phyloP scores from a whole-genome alignment of 2,329 filamentous ascomycete species.

The Fusarium sulawesiense region DNA sequence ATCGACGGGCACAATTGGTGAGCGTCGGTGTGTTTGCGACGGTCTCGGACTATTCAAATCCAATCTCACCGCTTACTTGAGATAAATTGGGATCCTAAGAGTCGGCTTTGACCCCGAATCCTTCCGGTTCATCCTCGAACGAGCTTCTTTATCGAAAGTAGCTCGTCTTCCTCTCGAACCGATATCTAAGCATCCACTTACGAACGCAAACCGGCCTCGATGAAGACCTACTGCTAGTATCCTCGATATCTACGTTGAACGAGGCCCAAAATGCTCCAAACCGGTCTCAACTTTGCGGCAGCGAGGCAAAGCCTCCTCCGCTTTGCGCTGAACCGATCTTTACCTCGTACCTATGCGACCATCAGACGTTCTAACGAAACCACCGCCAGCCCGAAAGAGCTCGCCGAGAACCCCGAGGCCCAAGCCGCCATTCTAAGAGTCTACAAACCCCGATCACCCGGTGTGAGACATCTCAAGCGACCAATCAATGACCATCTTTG shows the following conservation, averaged over 20 bases:
- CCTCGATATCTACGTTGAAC: not conserved
- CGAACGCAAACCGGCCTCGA: conserved; percentile 18
- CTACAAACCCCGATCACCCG: conserved; percentile 93
- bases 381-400: conserved; percentile 39
- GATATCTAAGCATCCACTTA: conserved; percentile 28
- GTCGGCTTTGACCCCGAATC: conserved; percentile 19
- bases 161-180: conserved; percentile 25
- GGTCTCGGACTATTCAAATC: conserved; percentile 19
- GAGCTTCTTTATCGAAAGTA: conserved; percentile 24
- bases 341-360: conserved; percentile 50
- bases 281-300: conserved; percentile 46
- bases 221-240: conserved; percentile 25
- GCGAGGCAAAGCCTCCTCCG: conserved; percentile 47
- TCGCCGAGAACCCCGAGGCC: conserved; percentile 42
- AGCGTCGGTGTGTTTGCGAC: conserved; percentile 34
- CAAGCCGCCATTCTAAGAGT: conserved; percentile 72
- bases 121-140: conserved; percentile 3
- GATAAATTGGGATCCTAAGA: conserved; percentile 17
- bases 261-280: conserved; percentile 48
- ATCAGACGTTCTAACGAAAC: conserved; percentile 37
- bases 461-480: conserved; percentile 88
- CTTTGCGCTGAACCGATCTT: conserved; percentile 44
- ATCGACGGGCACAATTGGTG: conserved; percentile 30
- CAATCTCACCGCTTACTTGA: conserved; percentile 8
- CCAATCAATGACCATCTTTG: conserved; percentile 97